A percentile compares a stretch with the other conserved stretches of the same genome.
Conservation (phyloP, 2,329 filamentous ascomycete species). For the Ampelomyces quisqualis region DNA sequence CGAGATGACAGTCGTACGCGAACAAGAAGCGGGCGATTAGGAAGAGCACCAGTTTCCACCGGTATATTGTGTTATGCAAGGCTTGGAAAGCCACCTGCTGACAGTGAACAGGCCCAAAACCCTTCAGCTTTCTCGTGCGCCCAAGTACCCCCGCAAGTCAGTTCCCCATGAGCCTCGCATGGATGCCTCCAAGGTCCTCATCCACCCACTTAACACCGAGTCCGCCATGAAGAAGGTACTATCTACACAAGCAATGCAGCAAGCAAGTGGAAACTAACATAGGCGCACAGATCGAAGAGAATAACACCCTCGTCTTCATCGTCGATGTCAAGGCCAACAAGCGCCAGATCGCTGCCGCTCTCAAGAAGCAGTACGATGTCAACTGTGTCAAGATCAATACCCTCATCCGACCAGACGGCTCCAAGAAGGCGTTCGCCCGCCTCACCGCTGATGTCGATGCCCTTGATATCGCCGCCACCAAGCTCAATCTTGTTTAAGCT, state of each 20-base stretch:
- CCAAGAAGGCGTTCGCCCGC: constrained; percentile 98
- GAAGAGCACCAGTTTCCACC: constrained; percentile 91
- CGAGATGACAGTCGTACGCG: constrained; percentile 61
- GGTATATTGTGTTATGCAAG: constrained; percentile 31
- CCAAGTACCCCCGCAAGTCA: constrained; percentile 97
- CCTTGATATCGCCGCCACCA: constrained; percentile 98
- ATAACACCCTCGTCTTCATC: constrained; percentile 99
- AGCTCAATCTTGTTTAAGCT: constrained; percentile 94
- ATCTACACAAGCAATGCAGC: background rate
- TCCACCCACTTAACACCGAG: constrained; percentile 98
- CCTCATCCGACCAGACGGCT: constrained; percentile 92
- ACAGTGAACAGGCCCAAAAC: constrained; percentile 70
- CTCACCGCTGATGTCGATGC: constrained; percentile 96
- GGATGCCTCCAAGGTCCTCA: constrained; percentile 95
- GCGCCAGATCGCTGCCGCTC: constrained; percentile 95
- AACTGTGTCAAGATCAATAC: constrained; percentile 99
- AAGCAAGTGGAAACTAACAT: background rate
- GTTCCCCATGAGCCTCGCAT: constrained; percentile 86
- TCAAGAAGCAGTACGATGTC: constrained; percentile 99
- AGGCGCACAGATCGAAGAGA: constrained; percentile 78
- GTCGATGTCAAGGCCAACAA: constrained; percentile 93
- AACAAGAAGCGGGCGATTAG: constrained; percentile 94
- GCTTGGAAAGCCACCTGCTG: background rate
- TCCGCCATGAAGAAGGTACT: constrained; percentile 92
- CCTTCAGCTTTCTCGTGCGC: constrained; percentile 80